These are phyloP conservation scores for Myxozyma neglecta DNA, from an alignment of 805 yeast genomes.

Conservation along the genomic window DNA sequence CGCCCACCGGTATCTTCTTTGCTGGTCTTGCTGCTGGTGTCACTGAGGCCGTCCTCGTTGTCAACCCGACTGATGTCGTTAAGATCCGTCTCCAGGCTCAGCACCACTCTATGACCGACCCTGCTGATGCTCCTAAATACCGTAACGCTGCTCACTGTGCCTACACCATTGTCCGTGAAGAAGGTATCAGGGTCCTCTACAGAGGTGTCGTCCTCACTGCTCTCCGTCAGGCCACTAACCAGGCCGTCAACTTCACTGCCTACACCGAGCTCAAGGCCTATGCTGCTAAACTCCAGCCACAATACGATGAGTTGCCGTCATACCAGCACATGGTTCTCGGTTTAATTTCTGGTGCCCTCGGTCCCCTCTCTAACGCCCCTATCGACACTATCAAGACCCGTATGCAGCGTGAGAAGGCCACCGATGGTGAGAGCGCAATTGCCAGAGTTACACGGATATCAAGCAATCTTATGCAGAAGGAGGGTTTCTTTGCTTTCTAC, in stretches of 20 bases:
- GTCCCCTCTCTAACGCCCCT: slow-evolving; percentile 97
- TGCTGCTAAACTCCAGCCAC: slow-evolving; percentile 55
- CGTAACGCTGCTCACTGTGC: slow-evolving; percentile 91
- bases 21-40: slow-evolving; percentile 98
- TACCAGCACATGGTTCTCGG: slow-evolving; percentile 95
- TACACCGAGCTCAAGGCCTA: slow-evolving; percentile 79
- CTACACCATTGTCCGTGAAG: slow-evolving; percentile 79
- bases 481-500: slow-evolving; percentile 85
- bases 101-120: slow-evolving; percentile 84
- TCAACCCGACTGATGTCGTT: slow-evolving; percentile 96
- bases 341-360: slow-evolving; percentile 90
- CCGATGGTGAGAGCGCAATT: slow-evolving; percentile 62
- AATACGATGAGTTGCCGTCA: slow-evolving; percentile 70
- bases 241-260: slow-evolving; percentile 96
- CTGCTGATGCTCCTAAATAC: slow-evolving; percentile 72
- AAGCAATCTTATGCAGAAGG: slow-evolving; percentile 76
- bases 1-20: slow-evolving; percentile 69
- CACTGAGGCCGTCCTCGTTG: slow-evolving; percentile 92
- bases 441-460: slow-evolving; percentile 80
- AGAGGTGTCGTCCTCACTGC: slow-evolving; percentile 96
- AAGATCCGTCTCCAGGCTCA: slow-evolving; percentile 96
- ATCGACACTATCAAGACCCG: slow-evolving; percentile 96
- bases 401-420: slow-evolving; percentile 83
- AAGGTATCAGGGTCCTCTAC: slow-evolving; percentile 84
- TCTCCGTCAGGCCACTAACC: slow-evolving; percentile 96